Evolutionary conservation across 768 basidiomycete genomes (phyloP), one percentile per base, ranked within the genome.

Genomic region (Calocybe gangraenosa): DNA sequence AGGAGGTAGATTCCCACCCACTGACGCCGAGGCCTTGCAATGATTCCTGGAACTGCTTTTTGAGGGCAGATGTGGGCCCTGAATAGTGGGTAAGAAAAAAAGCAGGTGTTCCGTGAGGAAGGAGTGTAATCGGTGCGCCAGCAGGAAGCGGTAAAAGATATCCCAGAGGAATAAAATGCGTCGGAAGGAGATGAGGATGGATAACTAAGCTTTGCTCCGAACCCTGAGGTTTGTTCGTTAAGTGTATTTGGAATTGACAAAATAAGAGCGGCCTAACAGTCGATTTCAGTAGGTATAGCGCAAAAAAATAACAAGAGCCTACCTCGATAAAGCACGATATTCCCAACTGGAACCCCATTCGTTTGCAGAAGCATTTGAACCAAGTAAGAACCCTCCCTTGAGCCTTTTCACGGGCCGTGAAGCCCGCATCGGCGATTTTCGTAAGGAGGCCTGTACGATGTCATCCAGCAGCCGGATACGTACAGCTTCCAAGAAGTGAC

Each of bases 291-390:
- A 35, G n/a, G 6, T 7, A 28, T 28, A 5, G 25, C 11, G 34
- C 34, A 7, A 35, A 7, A 5, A 14, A 35, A 35, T 35, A 7
- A n/a, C 34, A 35, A n/a, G 14, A 35, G 14, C 39, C 51, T 54
- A 75, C 81, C 78, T 74, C 34, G 70, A 66, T 20, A 65, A 67
- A 3, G 74, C 63, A 45, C 72, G 70, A 51, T 76, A 71, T 30
- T 84, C 73, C 84, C 84, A 86, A 13, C 75, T 75, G n/a, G 66
- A 57, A 18, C 75, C 74, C 86, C 86, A 87, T 56, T 82, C 79
- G 19, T 72, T 75, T 2, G 68, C 61, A 10, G 65, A 49, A 34
- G 66, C 61, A 3, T 60, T 54, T 21, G 74, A 66, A 40, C 70
- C 66, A 8, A 87, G 69, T n/a, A 89, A 57, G 52, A 90, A 80